These are phyloP conservation scores for Lipomyces spencermartinsiae DNA, from an alignment of 805 yeast species.

Conservation along the genomic window DNA sequence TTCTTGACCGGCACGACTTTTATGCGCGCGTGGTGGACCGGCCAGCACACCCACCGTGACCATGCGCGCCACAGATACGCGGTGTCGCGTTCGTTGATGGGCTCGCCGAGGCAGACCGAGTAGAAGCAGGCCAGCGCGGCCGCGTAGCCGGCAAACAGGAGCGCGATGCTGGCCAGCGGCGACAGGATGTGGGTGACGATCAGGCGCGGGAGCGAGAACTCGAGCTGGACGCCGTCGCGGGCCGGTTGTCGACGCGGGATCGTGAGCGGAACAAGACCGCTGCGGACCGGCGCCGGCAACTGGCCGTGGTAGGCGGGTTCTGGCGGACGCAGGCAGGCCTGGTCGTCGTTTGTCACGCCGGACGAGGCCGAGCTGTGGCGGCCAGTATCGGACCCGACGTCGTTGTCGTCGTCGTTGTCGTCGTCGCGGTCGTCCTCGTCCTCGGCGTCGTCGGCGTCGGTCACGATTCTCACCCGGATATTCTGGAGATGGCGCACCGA, in stretches of 20 bases:
- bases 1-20: background rate
- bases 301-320: background rate
- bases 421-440: background rate
- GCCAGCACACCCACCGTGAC: slow-evolving; percentile 26
- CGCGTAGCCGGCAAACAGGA: slow-evolving; percentile 21
- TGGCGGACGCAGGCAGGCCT: background rate
- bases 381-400: background rate
- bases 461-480: slow-evolving; percentile 10
- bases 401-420: slow-evolving; percentile 1
- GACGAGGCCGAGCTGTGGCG: background rate
- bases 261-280: background rate
- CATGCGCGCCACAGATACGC: slow-evolving; percentile 34
- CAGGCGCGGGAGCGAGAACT: slow-evolving; percentile 13
- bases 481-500: slow-evolving; percentile 22
- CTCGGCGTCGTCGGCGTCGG: slow-evolving; percentile 12
- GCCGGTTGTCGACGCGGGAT: background rate
- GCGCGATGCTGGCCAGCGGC: slow-evolving; percentile 21
- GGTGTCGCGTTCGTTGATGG: slow-evolving; percentile 20
- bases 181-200: slow-evolving; percentile 21
- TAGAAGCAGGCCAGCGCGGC: slow-evolving; percentile 24
- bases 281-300: background rate
- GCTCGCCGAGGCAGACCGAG: slow-evolving; percentile 28
- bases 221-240: background rate
- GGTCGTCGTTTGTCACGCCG: slow-evolving; percentile 6
- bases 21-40: background rate